Evolutionary conservation across 2,329 filamentous ascomycete species (phyloP), one percentile per base, ranked within the genome.

Genomic region (Colletotrichum chrysophilum): DNA sequence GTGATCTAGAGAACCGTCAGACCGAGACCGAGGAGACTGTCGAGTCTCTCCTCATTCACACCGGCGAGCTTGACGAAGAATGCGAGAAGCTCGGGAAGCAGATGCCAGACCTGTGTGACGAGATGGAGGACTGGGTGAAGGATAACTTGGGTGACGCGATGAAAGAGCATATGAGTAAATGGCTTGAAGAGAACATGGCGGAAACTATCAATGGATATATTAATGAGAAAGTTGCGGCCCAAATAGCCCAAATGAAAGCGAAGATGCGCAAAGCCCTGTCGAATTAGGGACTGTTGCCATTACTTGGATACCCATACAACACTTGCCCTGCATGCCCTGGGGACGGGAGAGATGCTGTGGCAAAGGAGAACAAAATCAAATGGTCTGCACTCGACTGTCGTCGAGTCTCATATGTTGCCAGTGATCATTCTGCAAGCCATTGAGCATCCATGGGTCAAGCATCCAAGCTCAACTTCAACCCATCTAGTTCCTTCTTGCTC

Each of bases 81-180:
- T 71, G 58, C 60, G 69, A 71, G 69, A 66, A 66, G 60, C 69
- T 71, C 18, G 69, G 69, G 30, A 71, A 43, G 18, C 69, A 71
- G 5, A 56, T 71, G 69, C 69, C 38, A 5, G 69, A 71, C 30
- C 43, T 71, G 7, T 32, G 43, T 24, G 69, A 71, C 7, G 69
- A 71, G 36, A 26, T 71, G 43, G 21, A 71, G 21, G 69, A 71
- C 12, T 30, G 32, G 36, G 26, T 52, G 3, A 52, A 43, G 24
- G 36, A 70, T 2, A 24, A 62, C 10, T 4, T 70, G 36, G 34
- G 55, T 8, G 34, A 60, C 56, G 26, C 14, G 56, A 60, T 60
- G 56, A 26, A 60, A 60, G 26, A 60, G 56, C 48, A 55, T 24
- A 55, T 55, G 48, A 24, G 13, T n/a, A 55, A 69, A 21, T 70